Evolutionary conservation across 768 basidiomycete species (phyloP), one percentile per base, ranked within the genome.

Genomic region (Suillus clintonianus): DNA sequence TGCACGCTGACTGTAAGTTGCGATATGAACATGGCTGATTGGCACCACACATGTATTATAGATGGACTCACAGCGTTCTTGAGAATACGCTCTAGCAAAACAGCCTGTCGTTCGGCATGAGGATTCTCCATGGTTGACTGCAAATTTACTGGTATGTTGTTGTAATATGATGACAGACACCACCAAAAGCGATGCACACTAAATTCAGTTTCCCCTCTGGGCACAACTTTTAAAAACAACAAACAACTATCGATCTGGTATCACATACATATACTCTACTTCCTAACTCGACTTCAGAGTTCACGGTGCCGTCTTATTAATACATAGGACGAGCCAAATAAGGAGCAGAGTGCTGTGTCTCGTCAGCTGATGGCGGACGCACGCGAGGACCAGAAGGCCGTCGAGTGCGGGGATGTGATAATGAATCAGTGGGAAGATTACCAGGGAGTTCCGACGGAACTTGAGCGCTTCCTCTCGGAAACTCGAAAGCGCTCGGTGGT

Each of bases 51-150:
- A 11, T 34, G 22, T 15, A 42, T n/a, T n/a, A n/a, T n/a, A 24
- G 45, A 47, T 45, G 10, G 14, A 81, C 89, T 66, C 65, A 95
- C 95, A 7, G 91, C 86, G 68, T 94, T 97, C 78, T 95, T 96
- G 30, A 94, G 80, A 69, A 98, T 95, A 32, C 95, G 86, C 68
- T 97, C 93, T 4, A 97, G 83, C 22, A 97, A 84, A 53, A 95
- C 89, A 37, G 92, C 94, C 73, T 98, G 95, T 48, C 92, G 84
- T 76, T 96, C 94, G 58, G 93, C 92, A 69, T 98, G 95, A 24
- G 95, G 95, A 75, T 97, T 97, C 78, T 97, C 94, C 95, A 97
- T 97, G 61, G 60, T 57, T 62, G 59, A 30, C 36, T 59, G 19
- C 59, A 61, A 48, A 61, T 56, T 62, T 60, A 30, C 34, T 57